Evolutionary conservation across 2,329 filamentous ascomycete genomes (phyloP).

Genomic region (Aspergillus niger): DNA sequence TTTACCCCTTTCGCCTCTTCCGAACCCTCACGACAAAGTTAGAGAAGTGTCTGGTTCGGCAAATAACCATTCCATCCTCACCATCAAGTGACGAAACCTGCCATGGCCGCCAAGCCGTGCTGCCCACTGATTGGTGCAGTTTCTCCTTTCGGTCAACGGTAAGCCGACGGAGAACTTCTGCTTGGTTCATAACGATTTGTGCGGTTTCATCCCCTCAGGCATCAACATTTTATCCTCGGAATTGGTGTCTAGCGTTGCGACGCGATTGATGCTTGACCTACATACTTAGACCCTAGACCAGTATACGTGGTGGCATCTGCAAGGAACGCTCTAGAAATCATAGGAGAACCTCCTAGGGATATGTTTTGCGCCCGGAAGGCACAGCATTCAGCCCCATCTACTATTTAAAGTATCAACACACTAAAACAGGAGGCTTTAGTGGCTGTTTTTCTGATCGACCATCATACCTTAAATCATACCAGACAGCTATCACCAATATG

Average conservation of each 20-base stretch:
- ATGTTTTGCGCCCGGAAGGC: not conserved
- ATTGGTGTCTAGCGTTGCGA: not conserved
- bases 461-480: not conserved
- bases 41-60: not conserved
- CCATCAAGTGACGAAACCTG: not conserved
- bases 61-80: not conserved
- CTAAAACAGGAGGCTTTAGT: not conserved
- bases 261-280: not conserved
- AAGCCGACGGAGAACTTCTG: slow-evolving; percentile 3
- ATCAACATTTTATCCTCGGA: not conserved
- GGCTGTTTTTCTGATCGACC: not conserved
- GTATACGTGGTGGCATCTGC: not conserved
- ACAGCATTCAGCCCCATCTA: not conserved
- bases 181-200: not conserved
- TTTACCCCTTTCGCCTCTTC: not conserved
- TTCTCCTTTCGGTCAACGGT: slow-evolving; percentile 8
- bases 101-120: slow-evolving; percentile 1
- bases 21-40: slow-evolving; percentile 1
- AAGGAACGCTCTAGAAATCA: not conserved
- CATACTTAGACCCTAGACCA: not conserved
- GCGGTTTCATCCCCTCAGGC: not conserved
- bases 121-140: slow-evolving; percentile 10
- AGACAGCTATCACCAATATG: not conserved
- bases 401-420: not conserved
- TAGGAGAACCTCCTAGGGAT: not conserved